Evolutionary conservation across 805 yeast species (phyloP).

Genomic region (Sugiyamaella smithiae): DNA sequence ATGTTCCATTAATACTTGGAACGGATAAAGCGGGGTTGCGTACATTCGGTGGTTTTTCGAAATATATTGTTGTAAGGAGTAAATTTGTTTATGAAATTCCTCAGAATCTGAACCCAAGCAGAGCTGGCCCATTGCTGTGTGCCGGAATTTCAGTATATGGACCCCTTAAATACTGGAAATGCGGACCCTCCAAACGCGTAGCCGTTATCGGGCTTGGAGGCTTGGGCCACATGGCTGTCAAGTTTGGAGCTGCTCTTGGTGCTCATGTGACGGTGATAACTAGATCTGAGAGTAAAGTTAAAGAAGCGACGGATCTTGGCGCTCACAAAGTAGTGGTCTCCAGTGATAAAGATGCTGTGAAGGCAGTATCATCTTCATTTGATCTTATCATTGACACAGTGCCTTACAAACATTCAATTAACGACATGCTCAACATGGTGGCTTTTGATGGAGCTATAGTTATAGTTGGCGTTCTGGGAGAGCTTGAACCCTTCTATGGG

Average conservation of each 20-base stretch:
- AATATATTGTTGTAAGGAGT: slow-evolving; percentile 44
- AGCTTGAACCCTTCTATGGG: background rate
- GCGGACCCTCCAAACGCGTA: slow-evolving; percentile 50
- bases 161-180: slow-evolving; percentile 51
- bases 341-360: slow-evolving; percentile 26
- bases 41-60: slow-evolving; percentile 51
- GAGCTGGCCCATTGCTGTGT: slow-evolving; percentile 56
- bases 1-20: slow-evolving; percentile 50
- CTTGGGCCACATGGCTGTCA: slow-evolving; percentile 61
- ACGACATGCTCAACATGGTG: background rate
- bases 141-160: slow-evolving; percentile 74
- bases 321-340: slow-evolving; percentile 54
- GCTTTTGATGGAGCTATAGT: slow-evolving; percentile 5
- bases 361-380: background rate
- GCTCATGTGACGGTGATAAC: slow-evolving; percentile 61
- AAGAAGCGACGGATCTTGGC: slow-evolving; percentile 51
- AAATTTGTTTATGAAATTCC: slow-evolving; percentile 64
- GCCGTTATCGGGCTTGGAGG: slow-evolving; percentile 68
- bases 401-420: background rate
- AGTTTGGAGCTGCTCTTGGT: slow-evolving; percentile 59
- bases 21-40: slow-evolving; percentile 58
- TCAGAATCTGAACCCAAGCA: slow-evolving; percentile 46
- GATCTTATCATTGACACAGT: slow-evolving; percentile 3
- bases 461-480: background rate
- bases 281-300: slow-evolving; percentile 48